Conservation (phyloP, 768 basidiomycete genomes). For the Amanita polypyramis region DNA sequence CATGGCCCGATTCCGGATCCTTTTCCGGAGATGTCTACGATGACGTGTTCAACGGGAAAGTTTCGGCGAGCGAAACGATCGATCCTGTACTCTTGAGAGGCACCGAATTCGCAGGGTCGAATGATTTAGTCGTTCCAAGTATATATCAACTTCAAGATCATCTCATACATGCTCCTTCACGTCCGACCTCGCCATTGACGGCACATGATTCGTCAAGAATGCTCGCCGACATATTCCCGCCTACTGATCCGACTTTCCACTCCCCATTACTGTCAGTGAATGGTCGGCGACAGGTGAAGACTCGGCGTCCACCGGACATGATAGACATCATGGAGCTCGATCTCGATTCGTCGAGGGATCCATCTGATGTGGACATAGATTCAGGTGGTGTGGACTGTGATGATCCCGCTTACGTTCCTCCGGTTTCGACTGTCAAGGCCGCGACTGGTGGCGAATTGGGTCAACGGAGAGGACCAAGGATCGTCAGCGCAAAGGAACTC, state of each 20-base stretch:
- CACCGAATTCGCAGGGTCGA: not conserved
- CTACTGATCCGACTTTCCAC: not conserved
- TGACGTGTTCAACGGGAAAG: not conserved
- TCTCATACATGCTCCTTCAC: not conserved
- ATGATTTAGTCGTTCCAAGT: not conserved
- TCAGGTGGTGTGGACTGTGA: not conserved
- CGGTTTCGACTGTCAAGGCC: not conserved
- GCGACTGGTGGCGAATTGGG: not conserved
- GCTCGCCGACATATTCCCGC: not conserved
- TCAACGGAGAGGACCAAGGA: constrained; percentile 4
- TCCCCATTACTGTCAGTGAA: not conserved
- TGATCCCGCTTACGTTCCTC: not conserved
- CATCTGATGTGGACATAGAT: not conserved
- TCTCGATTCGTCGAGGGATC: constrained; percentile 1
- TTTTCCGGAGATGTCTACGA: not conserved
- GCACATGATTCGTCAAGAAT: not conserved
- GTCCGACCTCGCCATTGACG: not conserved
- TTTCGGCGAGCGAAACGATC: constrained; percentile 4
- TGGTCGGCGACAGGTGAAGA: not conserved
- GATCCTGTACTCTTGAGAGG: constrained; percentile 6
- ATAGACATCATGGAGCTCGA: constrained; percentile 10
- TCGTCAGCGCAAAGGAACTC: constrained; percentile 4
- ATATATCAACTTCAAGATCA: not conserved
- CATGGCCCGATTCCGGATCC: not conserved
- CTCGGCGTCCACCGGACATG: constrained; percentile 10